A percentile compares a stretch with the other conserved stretches of the same genome.
These are phyloP conservation scores for Penicillium sp. DNA, from an alignment of 2,329 filamentous ascomycete species.

Conservation along the genomic window DNA sequence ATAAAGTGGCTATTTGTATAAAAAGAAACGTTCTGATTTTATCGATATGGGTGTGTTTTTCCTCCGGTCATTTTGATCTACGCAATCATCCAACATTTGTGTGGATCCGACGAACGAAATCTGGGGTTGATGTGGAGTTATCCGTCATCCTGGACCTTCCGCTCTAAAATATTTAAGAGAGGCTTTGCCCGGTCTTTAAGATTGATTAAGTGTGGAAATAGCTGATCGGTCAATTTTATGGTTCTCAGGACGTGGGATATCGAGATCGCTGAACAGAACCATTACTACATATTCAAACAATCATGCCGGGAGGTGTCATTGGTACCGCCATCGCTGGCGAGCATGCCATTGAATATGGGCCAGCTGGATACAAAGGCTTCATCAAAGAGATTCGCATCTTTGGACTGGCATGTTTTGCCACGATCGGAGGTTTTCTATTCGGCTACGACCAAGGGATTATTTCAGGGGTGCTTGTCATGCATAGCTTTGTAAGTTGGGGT, in stretches of 20 bases:
- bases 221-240: too few species aligned
- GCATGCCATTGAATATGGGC: neutral
- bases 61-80: too few species aligned
- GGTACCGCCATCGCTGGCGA: neutral
- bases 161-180: neutral
- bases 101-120: neutral
- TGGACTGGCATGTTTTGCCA: neutral
- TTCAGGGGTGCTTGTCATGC: neutral
- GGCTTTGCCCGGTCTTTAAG: too few species aligned
- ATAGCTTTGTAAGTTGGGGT: neutral
- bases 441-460: constrained; percentile 2
- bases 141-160: neutral
- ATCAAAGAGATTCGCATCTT: neutral
- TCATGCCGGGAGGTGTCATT: neutral
- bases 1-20: too few species aligned
- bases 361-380: neutral
- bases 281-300: neutral
- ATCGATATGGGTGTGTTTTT: too few species aligned
- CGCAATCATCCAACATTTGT: too few species aligned
- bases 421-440: constrained; percentile 1
- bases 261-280: too few species aligned
- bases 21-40: too few species aligned
- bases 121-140: neutral
- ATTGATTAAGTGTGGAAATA: too few species aligned
- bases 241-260: too few species aligned